phyloP scores from a whole-genome alignment of 2,329 filamentous ascomycete genomes.

The Cladosporium colombiae region DNA sequence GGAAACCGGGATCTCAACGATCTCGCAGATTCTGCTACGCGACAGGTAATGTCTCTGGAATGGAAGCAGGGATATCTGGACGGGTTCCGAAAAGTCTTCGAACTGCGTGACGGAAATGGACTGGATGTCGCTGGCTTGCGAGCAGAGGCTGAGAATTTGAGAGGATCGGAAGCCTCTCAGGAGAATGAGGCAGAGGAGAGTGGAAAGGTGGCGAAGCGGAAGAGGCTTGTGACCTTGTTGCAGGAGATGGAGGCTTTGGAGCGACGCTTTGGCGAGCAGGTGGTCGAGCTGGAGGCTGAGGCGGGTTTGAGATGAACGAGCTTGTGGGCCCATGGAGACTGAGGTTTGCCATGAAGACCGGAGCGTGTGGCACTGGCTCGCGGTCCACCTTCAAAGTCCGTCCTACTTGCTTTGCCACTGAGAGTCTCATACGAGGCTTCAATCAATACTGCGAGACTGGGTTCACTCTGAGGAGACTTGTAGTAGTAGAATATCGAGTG shows the following conservation, averaged over 20 bases:
- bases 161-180: background rate
- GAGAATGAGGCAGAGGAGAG: background rate
- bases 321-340: background rate
- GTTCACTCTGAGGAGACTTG: background rate
- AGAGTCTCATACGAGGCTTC: no score
- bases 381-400: no score
- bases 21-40: background rate
- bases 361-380: background rate
- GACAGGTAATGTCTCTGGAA: background rate
- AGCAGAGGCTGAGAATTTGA: background rate
- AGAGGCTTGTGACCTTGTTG: background rate
- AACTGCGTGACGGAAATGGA: background rate
- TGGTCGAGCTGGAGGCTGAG: background rate
- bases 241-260: background rate
- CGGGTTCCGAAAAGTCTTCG: background rate
- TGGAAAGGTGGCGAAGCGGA: background rate
- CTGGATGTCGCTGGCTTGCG: background rate
- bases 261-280: background rate
- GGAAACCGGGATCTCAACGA: background rate
- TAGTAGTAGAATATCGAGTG: background rate
- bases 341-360: background rate
- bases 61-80: background rate
- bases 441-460: no score
- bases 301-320: background rate
- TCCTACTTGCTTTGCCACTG: no score